A percentile compares a stretch with the other conserved stretches of the same genome.
phyloP scores from a whole-genome alignment of 441 rosid species.

The Populus hybrid region DNA sequence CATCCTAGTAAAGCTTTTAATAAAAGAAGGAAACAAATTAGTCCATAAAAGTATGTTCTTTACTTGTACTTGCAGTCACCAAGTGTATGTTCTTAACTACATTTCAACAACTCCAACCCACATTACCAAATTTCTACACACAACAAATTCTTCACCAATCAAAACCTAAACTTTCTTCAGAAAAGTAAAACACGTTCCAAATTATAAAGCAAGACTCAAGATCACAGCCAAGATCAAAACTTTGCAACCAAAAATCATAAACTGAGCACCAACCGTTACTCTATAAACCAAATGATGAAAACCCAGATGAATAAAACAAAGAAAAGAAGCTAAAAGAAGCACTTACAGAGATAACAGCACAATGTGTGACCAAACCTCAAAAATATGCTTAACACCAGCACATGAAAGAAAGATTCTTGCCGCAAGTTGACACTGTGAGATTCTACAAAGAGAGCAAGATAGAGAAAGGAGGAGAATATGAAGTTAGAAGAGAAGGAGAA shows the following conservation, averaged over 20 bases:
- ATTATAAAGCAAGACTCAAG: neutral
- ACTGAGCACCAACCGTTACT: neutral
- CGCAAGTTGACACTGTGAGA: neutral
- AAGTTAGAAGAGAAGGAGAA: constrained; percentile 6
- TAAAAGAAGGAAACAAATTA: neutral
- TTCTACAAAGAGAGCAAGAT: neutral
- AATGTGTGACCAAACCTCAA: neutral
- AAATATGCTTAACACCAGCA: neutral
- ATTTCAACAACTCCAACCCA: constrained; percentile 14
- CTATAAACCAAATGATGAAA: too few species aligned
- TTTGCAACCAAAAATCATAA: neutral
- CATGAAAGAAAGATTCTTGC: constrained; percentile 7
- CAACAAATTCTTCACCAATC: neutral
- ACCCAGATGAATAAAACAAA: neutral
- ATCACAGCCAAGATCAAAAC: neutral
- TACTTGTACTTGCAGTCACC: constrained; percentile 4
- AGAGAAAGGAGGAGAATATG: neutral
- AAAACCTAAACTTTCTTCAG: neutral
- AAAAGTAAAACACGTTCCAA: neutral
- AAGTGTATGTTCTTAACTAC: neutral
- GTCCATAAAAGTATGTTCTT: neutral
- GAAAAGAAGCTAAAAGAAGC: neutral
- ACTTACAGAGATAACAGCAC: constrained; percentile 14
- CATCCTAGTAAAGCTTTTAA: neutral
- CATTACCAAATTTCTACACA: constrained; percentile 9